Percentiles rank a stretch among this genome's conserved stretches.
phyloP scores from a whole-genome alignment of 2,329 filamentous ascomycete genomes.

The Peltaster fructicola region DNA sequence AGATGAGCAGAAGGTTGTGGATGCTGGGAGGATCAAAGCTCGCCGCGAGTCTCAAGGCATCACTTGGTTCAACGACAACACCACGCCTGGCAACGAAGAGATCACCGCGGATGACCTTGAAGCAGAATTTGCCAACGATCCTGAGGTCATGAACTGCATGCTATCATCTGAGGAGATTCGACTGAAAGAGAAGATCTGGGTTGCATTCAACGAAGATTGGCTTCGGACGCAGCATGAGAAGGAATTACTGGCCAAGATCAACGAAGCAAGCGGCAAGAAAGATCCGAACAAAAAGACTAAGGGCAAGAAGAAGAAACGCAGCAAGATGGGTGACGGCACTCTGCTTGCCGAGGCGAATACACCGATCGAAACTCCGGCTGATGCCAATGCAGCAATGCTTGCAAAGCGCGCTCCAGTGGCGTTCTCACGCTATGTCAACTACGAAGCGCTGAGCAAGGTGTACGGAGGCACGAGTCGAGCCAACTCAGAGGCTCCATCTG shows the following conservation, averaged over 20 bases:
- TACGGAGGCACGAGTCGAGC: slow-evolving; percentile 13
- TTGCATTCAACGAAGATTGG: slow-evolving; percentile 88
- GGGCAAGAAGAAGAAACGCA: slow-evolving; percentile 25
- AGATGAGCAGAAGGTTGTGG: slow-evolving; percentile 12
- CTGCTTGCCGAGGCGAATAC: slow-evolving; percentile 25
- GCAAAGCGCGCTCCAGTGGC: slow-evolving; percentile 23
- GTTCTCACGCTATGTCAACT: slow-evolving; percentile 29
- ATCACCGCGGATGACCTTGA: slow-evolving; percentile 15
- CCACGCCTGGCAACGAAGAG: slow-evolving; percentile 7
- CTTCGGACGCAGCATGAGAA: slow-evolving; percentile 74
- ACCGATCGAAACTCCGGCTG: slow-evolving; percentile 25
- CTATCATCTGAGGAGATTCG: slow-evolving; percentile 55
- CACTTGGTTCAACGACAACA: slow-evolving; percentile 21
- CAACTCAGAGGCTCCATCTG: slow-evolving; percentile 5
- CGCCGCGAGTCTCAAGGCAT: slow-evolving; percentile 29
- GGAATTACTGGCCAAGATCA: slow-evolving; percentile 52
- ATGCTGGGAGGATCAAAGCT: slow-evolving; percentile 31
- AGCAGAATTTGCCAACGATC: slow-evolving; percentile 76
- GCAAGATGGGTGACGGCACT: slow-evolving; percentile 24
- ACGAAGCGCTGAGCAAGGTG: slow-evolving; percentile 26
- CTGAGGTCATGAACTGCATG: slow-evolving; percentile 67
- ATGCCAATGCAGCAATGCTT: slow-evolving; percentile 28
- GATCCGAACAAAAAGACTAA: slow-evolving; percentile 19
- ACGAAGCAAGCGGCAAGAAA: slow-evolving; percentile 29
- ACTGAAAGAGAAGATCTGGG: slow-evolving; percentile 84